Percentiles rank a stretch among this genome's conserved stretches.
These are phyloP conservation scores for Amyloporia xantha DNA, from an alignment of 768 basidiomycete genomes.

Conservation along the genomic window DNA sequence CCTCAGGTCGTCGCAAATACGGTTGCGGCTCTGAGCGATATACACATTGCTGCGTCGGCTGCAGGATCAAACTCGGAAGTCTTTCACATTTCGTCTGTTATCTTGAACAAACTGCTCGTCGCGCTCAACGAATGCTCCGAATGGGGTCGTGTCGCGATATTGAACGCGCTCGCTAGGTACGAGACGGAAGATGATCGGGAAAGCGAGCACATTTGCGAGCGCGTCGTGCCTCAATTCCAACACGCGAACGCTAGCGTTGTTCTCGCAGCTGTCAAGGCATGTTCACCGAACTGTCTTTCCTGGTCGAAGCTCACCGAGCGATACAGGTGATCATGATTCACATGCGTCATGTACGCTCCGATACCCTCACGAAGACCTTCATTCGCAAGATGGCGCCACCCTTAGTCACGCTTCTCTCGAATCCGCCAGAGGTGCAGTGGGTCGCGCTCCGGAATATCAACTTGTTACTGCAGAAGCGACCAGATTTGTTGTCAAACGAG, in stretches of 20 bases:
- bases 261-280: slow-evolving; percentile 89
- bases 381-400: slow-evolving; percentile 98
- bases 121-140: slow-evolving; percentile 98
- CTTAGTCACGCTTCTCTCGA: slow-evolving; percentile 88
- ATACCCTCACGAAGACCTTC: slow-evolving; percentile 79
- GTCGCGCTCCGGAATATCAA: slow-evolving; percentile 96
- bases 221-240: slow-evolving; percentile 97
- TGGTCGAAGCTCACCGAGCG: not conserved
- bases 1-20: slow-evolving; percentile 93
- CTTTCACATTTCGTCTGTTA: slow-evolving; percentile 76
- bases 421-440: slow-evolving; percentile 98
- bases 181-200: slow-evolving; percentile 83
- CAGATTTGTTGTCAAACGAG: slow-evolving; percentile 87
- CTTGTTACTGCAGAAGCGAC: slow-evolving; percentile 87
- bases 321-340: slow-evolving; percentile 94
- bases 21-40: slow-evolving; percentile 87
- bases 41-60: slow-evolving; percentile 68
- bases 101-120: slow-evolving; percentile 86
- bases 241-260: slow-evolving; percentile 96
- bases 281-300: slow-evolving; percentile 10
- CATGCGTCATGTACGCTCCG: slow-evolving; percentile 73
- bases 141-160: slow-evolving; percentile 94
- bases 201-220: slow-evolving; percentile 97
- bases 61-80: slow-evolving; percentile 54
- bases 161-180: slow-evolving; percentile 84